Evolutionary conservation across 2,329 filamentous ascomycete genomes (phyloP), one percentile per base, ranked within the genome.

Genomic region (Diaporthe australafricana): DNA sequence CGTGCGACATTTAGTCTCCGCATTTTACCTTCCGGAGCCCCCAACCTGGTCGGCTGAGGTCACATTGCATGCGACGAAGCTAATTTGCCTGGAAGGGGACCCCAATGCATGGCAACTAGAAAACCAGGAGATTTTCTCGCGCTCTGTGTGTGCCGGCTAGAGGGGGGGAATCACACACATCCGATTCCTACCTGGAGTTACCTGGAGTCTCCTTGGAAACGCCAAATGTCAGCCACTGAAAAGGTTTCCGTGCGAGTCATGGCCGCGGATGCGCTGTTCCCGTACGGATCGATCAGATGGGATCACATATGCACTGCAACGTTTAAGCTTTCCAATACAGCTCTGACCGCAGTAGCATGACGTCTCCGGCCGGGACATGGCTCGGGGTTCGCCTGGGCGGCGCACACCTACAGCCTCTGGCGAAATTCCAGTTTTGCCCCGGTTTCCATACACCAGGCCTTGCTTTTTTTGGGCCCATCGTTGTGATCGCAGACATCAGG

Each of bases 261-360:
- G 45, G 60, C n/a, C n/a, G 42, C 60, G 42, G 60, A 27, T 50
- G 60, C 45, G 22, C 22, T 50, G n/a, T 38, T 50, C 17, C 30
- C 45, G 45, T 38, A 38, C n/a, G 42, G 60, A 65, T 65, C 60
- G 60, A 65, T 63, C 60, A 63, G 60, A 63, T 65, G 45, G 60
- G 30, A 50, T 65, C 42, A 50, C 45, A 50, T 27, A 65, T 65
- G 60, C 45, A 50, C 60, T 65, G 45, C 45, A 14, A 65, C 60
- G 12, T 16, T 65, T 17, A 50, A 65, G 45, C 60, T 65, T 65
- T 65, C 45, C 11, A 2, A 25, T 38, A 48, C 45, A 50, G 27
- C 60, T 50, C 45, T 50, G 60, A 65, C 42, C 45, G 30, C 30
- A 65, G 42, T 14, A 50, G n/a, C 4, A 50, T 65, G 60, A 50